Base-by-base conservation (phyloP, 2,329 filamentous ascomycete species). In the Aspergillus sp. region DNA sequence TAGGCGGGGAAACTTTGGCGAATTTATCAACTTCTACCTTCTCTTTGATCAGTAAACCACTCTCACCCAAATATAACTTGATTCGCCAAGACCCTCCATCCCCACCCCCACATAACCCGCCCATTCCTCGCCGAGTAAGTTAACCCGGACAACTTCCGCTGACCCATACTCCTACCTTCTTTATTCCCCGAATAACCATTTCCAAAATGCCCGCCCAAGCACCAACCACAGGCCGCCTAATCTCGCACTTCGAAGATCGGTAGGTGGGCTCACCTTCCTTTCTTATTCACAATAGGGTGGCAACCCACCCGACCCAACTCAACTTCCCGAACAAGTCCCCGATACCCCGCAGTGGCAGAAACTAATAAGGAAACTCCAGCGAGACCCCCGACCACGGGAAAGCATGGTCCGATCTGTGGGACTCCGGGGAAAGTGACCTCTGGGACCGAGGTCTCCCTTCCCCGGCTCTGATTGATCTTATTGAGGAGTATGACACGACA, bases 61-160 rank as follows among this genome's bases (percentile, higher is more conserved):
- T 28, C 25, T 28, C 25, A 41, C 34, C 34, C 34, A 41, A 41
- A 41, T 41, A 41, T 41, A 41, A 41, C 34, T 41, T 13, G 13
- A 9, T 5, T 15, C 34, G 34, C 34, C 34, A 41, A 41, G 34
- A 48, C 46, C 59, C 19, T 48, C 46, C 23, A 98, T 80, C 0
- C 94, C 94, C 28, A 97, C 25, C 25, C 25, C 25, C 19, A 19
- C 19, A 19, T 19, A 19, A 19, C 19, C 19, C 19, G 19, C 19
- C 19, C 19, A 19, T 19, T 93, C 1, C 93, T 97, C 61, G 94
- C 94, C 34, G 19, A 19, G 15, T 15, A 15, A 41, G 15, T 13
- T 6, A 5, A 13, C 34, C 34, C 11, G 34, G 34, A 15, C 34
- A 41, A 41, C 34, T 41, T 41, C 34, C 34, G 9, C 13, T 41